Evolutionary conservation across 352 stramenopile species (phyloP).

Genomic region (Phytophthora kernoviae): DNA sequence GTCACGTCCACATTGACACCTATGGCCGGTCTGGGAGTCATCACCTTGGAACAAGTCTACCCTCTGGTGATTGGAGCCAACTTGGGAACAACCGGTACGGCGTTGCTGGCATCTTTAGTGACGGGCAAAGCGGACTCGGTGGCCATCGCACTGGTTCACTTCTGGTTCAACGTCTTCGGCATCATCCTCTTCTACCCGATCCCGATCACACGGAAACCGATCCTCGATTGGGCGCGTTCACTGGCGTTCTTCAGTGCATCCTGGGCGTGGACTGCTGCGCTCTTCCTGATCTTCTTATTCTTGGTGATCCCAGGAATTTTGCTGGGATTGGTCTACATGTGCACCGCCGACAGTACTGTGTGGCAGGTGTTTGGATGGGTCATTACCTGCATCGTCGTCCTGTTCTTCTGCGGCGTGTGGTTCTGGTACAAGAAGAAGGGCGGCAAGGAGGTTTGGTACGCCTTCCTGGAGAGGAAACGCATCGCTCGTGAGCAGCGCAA

Average conservation of each 20-base stretch:
- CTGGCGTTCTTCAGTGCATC: conserved; percentile 2
- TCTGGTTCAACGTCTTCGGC: conserved; percentile 3
- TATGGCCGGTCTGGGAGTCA: conserved; percentile 81
- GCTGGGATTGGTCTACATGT: not conserved
- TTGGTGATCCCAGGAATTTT: not conserved
- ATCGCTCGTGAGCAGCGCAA: conserved; percentile 20
- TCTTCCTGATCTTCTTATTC: not conserved
- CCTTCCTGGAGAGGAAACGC: conserved; percentile 37
- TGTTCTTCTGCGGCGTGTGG: conserved; percentile 6
- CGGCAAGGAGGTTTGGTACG: conserved; percentile 30
- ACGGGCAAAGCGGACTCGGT: not conserved
- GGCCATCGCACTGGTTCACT: not conserved
- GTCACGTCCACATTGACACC: conserved; percentile 87
- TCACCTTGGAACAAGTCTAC: conserved; percentile 87
- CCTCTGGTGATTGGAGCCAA: conserved; percentile 91
- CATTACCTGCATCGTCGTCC: conserved; percentile 13
- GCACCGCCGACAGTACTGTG: not conserved
- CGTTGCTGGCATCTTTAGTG: not conserved
- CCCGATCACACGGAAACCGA: conserved; percentile 1
- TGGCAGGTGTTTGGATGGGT: not conserved
- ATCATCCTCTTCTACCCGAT: conserved; percentile 4
- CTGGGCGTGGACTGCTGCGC: not conserved
- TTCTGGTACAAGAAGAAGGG: conserved; percentile 39
- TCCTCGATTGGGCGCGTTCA: not conserved
- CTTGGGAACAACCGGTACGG: conserved; percentile 73